These are phyloP conservation scores for Alternaria sp. DNA, from an alignment of 2,329 filamentous ascomycete genomes.

Conservation along the genomic window DNA sequence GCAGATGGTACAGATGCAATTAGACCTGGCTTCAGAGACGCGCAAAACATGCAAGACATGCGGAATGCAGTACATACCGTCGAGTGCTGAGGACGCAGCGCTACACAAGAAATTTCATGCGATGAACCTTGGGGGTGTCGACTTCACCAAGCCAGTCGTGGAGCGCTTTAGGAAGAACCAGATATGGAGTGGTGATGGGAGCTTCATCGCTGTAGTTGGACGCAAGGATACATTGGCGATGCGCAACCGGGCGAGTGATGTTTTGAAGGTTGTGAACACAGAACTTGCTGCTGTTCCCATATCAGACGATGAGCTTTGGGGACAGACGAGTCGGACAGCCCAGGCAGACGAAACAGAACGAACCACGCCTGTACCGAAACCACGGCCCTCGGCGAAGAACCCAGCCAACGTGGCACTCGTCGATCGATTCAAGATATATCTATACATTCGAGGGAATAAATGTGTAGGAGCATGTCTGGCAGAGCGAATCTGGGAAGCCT, in stretches of 20 bases:
- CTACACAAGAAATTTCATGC: conserved; percentile 70
- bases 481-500: conserved; percentile 66
- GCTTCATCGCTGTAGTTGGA: conserved; percentile 64
- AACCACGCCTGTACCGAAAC: conserved; percentile 15
- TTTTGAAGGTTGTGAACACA: conserved; percentile 66
- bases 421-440: conserved; percentile 64
- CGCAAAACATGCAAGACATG: conserved; percentile 65
- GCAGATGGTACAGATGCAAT: conserved; percentile 64
- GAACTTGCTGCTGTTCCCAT: conserved; percentile 68
- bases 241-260: conserved; percentile 60
- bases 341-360: not conserved
- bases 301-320: conserved; percentile 64
- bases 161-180: conserved; percentile 58
- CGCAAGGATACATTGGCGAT: conserved; percentile 59
- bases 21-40: conserved; percentile 63
- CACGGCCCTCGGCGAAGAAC: conserved; percentile 38
- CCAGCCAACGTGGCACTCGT: conserved; percentile 33
- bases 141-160: conserved; percentile 65
- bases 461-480: conserved; percentile 68
- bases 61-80: conserved; percentile 71
- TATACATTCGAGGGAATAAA: conserved; percentile 66
- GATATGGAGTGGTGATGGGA: conserved; percentile 55
- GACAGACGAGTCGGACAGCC: conserved; percentile 46
- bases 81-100: conserved; percentile 65
- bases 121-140: conserved; percentile 65